These are phyloP conservation scores for Paraleonurus japonicus DNA, from an alignment of 257 asterid species.

Conservation along the genomic window DNA sequence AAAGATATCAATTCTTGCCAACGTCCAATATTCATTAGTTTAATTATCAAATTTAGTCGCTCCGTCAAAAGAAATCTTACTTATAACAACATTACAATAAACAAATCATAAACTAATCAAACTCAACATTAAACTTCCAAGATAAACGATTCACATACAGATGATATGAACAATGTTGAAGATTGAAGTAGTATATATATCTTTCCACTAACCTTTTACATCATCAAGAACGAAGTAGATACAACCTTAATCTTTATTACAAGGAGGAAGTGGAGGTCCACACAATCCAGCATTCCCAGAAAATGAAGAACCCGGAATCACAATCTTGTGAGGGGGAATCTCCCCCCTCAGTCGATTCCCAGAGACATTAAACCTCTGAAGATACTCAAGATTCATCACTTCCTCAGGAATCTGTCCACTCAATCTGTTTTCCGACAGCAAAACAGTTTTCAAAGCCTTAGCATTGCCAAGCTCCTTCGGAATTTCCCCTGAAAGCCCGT, in stretches of 20 bases:
- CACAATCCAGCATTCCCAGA: constrained; percentile 58
- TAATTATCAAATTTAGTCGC: too few species aligned
- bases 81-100: too few species aligned
- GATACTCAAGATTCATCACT: constrained; percentile 45
- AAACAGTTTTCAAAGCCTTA: constrained; percentile 27
- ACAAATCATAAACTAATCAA: too few species aligned
- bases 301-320: constrained; percentile 47
- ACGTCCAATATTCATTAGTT: too few species aligned
- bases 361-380: constrained; percentile 48
- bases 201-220: too few species aligned
- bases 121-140: too few species aligned
- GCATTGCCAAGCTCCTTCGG: constrained; percentile 52
- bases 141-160: too few species aligned
- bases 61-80: too few species aligned
- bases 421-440: constrained; percentile 50
- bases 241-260: constrained; percentile 28
- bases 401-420: constrained; percentile 53
- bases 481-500: constrained; percentile 46
- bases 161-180: too few species aligned
- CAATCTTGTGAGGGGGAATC: constrained; percentile 52
- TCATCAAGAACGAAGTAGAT: neutral
- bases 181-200: too few species aligned
- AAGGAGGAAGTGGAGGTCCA: constrained; percentile 74
- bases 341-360: constrained; percentile 47
- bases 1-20: too few species aligned